phyloP scores from a whole-genome alignment of 164 flowering plant genomes.

The Chimonanthus salicifolius region DNA sequence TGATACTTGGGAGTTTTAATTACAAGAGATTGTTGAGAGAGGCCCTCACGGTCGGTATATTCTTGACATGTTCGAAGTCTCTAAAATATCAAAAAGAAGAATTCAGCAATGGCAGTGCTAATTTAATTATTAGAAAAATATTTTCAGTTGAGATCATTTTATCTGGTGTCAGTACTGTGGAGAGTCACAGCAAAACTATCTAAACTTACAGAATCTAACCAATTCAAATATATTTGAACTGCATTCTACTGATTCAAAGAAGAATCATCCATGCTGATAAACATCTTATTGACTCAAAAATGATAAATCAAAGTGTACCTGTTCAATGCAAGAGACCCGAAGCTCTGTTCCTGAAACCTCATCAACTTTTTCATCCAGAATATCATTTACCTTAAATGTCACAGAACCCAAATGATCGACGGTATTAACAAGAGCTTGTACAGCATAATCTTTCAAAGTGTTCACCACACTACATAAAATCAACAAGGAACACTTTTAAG shows the following conservation, averaged over 20 bases:
- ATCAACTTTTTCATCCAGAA: constrained; percentile 71
- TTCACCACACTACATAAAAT: constrained; percentile 59
- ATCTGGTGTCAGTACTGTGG: neutral
- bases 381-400: constrained; percentile 61
- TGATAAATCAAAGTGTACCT: constrained; percentile 34
- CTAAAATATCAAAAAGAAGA: constrained; percentile 23
- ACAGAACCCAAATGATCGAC: constrained; percentile 93
- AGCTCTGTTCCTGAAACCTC: constrained; percentile 68
- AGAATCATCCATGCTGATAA: neutral
- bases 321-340: constrained; percentile 74
- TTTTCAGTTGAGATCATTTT: neutral
- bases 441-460: constrained; percentile 79
- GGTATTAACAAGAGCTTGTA: constrained; percentile 85
- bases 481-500: neutral
- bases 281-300: neutral
- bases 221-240: neutral
- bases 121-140: neutral
- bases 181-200: neutral
- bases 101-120: neutral
- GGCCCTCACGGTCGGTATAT: constrained; percentile 66
- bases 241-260: neutral
- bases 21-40: constrained; percentile 63
- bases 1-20: constrained; percentile 71
- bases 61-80: constrained; percentile 69
- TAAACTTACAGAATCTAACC: neutral